Evolutionary conservation across 2,329 filamentous ascomycete species (phyloP).

Genomic region (Trichoderma oligosporum): DNA sequence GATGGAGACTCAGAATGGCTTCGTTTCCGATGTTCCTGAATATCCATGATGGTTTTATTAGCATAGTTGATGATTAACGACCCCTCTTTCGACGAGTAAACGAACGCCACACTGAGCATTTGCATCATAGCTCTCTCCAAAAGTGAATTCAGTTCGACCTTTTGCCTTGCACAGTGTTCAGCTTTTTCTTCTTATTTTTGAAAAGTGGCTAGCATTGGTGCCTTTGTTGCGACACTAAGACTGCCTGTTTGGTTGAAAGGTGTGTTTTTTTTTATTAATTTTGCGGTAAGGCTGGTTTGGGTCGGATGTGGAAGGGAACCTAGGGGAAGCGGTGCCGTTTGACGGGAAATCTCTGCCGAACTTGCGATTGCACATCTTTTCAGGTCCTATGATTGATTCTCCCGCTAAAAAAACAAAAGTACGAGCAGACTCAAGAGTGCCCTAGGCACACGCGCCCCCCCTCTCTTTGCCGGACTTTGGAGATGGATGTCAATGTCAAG

Average conservation of each 20-base stretch:
- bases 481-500: background rate
- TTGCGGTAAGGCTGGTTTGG: conserved; percentile 1
- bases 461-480: background rate
- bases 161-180: conserved; percentile 1
- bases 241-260: background rate
- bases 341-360: background rate
- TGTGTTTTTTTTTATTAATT: conserved; percentile 13
- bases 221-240: conserved; percentile 1
- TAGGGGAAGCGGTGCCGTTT: background rate
- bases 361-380: background rate
- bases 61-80: conserved; percentile 23
- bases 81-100: conserved; percentile 21
- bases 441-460: background rate
- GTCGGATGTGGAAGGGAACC: background rate
- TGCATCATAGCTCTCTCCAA: conserved; percentile 21
- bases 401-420: background rate
- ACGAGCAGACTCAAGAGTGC: background rate
- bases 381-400: background rate
- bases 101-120: conserved; percentile 21
- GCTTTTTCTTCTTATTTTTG: conserved; percentile 3
- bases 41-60: conserved; percentile 30
- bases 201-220: conserved; percentile 13
- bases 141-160: conserved; percentile 17
- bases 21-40: conserved; percentile 28
- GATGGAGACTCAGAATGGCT: conserved; percentile 24